Evolutionary conservation across 257 asterid species (phyloP), one percentile per base, ranked within the genome.

Genomic region (Verbascum thapsus): DNA sequence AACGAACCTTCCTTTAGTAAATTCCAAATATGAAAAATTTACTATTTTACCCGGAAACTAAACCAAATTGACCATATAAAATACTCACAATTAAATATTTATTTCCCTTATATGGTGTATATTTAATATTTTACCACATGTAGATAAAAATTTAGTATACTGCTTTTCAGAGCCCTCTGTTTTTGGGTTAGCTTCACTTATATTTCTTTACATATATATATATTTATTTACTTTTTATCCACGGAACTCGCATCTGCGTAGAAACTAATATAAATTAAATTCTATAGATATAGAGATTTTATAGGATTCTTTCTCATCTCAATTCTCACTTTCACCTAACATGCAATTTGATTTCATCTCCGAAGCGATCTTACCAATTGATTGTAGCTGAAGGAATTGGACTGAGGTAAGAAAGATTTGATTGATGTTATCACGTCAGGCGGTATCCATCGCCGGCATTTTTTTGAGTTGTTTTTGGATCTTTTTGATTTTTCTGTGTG

Each of bases 371-470:
- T 57, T 58, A 43, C 55, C 39, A 34, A 12, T 7, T 35, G 10
- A 47, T 60, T 16, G 58, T 32, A 8, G 55, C 53, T 38, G 10
- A 60, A 60, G 53, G 30, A 35, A 59, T 66, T 32, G 30, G 44
- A 58, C 41, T 10, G 61, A 8, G 13, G 22, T 16, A 23, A 50
- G 47, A 56, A 12, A 9, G 11, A 12, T 23, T 50, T 62, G 15
- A 16, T 63, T 43, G 58, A 55, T 55, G 13, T 9, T n/a, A 63
- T 50, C 54, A 50, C 68, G 78, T 57, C 22, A 22, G 48, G 11
- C 13, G 66, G 7, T 15, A 30, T n/a, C n/a, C n/a, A 13, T 38
- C 60, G 15, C 11, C 20, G 32, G 7, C 41, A 1, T 38, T 35
- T 58, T 59, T 23, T 47, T 9, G 19, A 37, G 15, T 9, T 38